phyloP scores from a whole-genome alignment of 1,284 basidiomycete species.

The Marasmius tenuissimus region DNA sequence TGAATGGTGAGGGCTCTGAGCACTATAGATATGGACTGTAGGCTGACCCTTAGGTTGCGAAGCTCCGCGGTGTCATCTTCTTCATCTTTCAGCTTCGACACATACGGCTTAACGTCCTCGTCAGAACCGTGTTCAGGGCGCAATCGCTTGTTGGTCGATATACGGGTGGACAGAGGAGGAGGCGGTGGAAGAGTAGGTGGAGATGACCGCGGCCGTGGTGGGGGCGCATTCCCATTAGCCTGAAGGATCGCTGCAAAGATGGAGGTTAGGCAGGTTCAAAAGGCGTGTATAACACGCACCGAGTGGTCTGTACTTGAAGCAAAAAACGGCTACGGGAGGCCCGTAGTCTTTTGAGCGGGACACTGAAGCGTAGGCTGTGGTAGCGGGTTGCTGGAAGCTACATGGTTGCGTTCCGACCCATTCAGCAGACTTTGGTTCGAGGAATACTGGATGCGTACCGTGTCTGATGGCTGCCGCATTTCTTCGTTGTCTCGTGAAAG shows the following conservation, averaged over 20 bases:
- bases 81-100: neutral
- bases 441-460: neutral
- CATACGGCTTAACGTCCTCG: neutral
- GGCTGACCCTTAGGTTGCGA: neutral
- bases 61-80: neutral
- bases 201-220: neutral
- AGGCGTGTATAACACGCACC: too few relatives aligned
- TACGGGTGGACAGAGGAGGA: too few relatives aligned
- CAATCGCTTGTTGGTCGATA: neutral
- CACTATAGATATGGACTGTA: neutral
- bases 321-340: neutral
- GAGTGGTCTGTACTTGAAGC: neutral
- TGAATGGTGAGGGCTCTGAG: too few relatives aligned
- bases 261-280: neutral
- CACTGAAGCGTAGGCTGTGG: too few relatives aligned
- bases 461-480: neutral
- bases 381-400: neutral
- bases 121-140: neutral
- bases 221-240: neutral
- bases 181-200: neutral
- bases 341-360: neutral
- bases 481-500: slow-evolving; percentile 1
- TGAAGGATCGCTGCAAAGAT: neutral
- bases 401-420: neutral
- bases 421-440: neutral